These are phyloP conservation scores for Solanum peruvianum DNA, from an alignment of 257 asterid species.

Conservation along the genomic window DNA sequence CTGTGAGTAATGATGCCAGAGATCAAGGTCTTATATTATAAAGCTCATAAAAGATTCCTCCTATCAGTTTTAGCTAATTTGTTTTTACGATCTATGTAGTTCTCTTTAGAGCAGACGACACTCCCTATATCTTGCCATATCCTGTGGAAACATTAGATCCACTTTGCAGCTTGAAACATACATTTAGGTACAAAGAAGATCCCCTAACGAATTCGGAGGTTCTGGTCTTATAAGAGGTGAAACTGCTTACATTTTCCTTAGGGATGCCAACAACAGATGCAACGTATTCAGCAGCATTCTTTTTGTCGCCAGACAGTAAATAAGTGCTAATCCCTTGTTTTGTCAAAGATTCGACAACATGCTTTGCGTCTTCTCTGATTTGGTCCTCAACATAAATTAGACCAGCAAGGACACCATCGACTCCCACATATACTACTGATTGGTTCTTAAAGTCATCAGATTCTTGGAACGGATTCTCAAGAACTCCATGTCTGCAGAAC, in stretches of 20 bases:
- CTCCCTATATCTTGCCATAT: background rate
- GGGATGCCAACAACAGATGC: conserved; percentile 98
- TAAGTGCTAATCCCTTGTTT: conserved; percentile 71
- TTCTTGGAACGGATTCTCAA: conserved; percentile 48
- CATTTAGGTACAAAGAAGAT: background rate
- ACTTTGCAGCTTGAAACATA: background rate
- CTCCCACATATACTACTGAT: conserved; percentile 87
- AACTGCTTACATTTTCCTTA: conserved; percentile 58
- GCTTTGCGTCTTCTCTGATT: conserved; percentile 90
- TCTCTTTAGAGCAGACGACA: background rate
- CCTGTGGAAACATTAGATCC: background rate
- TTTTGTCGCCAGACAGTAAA: conserved; percentile 96
- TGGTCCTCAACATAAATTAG: conserved; percentile 91
- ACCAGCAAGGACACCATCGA: conserved; percentile 79
- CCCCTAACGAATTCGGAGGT: background rate
- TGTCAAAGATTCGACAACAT: conserved; percentile 67
- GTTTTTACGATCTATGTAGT: background rate
- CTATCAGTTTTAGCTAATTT: background rate
- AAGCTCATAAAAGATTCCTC: background rate
- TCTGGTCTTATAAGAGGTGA: background rate
- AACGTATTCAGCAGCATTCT: conserved; percentile 80
- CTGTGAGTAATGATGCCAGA: background rate
- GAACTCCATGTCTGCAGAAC: conserved; percentile 67
- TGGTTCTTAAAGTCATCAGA: conserved; percentile 76
- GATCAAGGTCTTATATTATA: background rate